These are phyloP conservation scores for Calonectria pseudoreteaudii DNA, from an alignment of 2,329 filamentous ascomycete genomes.

Conservation along the genomic window DNA sequence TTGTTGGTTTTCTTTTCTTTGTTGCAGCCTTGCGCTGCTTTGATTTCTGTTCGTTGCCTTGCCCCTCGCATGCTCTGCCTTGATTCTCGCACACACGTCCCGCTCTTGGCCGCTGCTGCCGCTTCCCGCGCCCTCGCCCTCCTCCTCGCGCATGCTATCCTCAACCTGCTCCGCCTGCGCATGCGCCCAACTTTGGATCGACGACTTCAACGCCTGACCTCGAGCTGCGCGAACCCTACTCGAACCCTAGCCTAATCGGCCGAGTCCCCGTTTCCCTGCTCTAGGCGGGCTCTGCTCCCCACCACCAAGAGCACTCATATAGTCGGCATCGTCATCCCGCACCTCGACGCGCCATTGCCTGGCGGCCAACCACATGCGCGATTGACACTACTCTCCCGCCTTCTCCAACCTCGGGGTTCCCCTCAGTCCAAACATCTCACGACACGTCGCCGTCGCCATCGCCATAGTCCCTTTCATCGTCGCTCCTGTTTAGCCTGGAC, in stretches of 20 bases:
- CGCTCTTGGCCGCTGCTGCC: slow-evolving; percentile 22
- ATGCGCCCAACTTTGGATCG: slow-evolving; percentile 15
- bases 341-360: slow-evolving; percentile 40
- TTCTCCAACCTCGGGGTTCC: slow-evolving; percentile 52
- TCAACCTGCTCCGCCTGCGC: slow-evolving; percentile 28
- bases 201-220: slow-evolving; percentile 6
- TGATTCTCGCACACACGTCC: neutral
- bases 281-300: slow-evolving; percentile 34
- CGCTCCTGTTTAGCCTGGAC: slow-evolving; percentile 41
- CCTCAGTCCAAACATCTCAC: slow-evolving; percentile 68
- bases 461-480: slow-evolving; percentile 36
- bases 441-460: slow-evolving; percentile 68
- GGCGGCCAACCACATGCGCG: slow-evolving; percentile 65
- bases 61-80: slow-evolving; percentile 21
- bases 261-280: slow-evolving; percentile 35
- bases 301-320: slow-evolving; percentile 35
- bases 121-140: slow-evolving; percentile 13
- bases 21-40: slow-evolving; percentile 24
- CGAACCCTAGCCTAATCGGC: slow-evolving; percentile 34
- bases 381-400: slow-evolving; percentile 57
- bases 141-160: slow-evolving; percentile 21
- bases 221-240: slow-evolving; percentile 18
- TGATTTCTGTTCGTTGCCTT: slow-evolving; percentile 27
- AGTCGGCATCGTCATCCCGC: slow-evolving; percentile 39
- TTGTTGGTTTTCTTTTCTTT: neutral